phyloP scores from a whole-genome alignment of 805 yeast genomes.

The Candida corydali region DNA sequence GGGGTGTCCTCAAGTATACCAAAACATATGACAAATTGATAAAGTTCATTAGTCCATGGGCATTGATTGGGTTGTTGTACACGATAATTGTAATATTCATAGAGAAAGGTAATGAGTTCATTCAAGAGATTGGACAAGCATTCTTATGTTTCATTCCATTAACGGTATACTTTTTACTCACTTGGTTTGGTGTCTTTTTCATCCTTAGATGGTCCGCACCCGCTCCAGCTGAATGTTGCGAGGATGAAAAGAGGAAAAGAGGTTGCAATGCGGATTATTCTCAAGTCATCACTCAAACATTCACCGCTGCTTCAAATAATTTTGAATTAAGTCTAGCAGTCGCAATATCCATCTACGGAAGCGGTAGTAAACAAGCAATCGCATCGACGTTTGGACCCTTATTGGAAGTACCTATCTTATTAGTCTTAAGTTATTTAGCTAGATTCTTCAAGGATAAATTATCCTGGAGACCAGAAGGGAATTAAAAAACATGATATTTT shows the following conservation, averaged over 20 bases:
- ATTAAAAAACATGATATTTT: slow-evolving; percentile 7
- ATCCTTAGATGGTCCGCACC: slow-evolving; percentile 6
- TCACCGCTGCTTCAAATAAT: slow-evolving; percentile 56
- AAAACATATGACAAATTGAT: slow-evolving; percentile 21
- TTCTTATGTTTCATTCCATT: slow-evolving; percentile 50
- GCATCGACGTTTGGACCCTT: slow-evolving; percentile 61
- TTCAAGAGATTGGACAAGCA: slow-evolving; percentile 46
- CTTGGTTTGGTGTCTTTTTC: slow-evolving; percentile 36
- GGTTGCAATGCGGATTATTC: slow-evolving; percentile 38
- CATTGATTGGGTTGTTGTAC: slow-evolving; percentile 48
- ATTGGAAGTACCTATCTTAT: slow-evolving; percentile 52
- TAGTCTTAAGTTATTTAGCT: slow-evolving; percentile 34
- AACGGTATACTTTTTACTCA: slow-evolving; percentile 41
- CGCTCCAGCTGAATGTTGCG: not conserved
- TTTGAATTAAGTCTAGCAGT: slow-evolving; percentile 55
- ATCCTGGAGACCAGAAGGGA: slow-evolving; percentile 15
- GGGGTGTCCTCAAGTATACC: slow-evolving; percentile 31
- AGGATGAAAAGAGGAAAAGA: slow-evolving; percentile 15
- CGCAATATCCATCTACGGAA: slow-evolving; percentile 49
- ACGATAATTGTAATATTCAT: slow-evolving; percentile 51
- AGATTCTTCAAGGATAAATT: slow-evolving; percentile 24
- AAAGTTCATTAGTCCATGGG: slow-evolving; percentile 44
- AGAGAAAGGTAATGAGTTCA: slow-evolving; percentile 44
- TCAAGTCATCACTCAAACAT: slow-evolving; percentile 45
- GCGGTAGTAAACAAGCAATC: slow-evolving; percentile 47